Base-by-base conservation (phyloP, 495 filamentous ascomycete species). In the Penicillium mononematosum region DNA sequence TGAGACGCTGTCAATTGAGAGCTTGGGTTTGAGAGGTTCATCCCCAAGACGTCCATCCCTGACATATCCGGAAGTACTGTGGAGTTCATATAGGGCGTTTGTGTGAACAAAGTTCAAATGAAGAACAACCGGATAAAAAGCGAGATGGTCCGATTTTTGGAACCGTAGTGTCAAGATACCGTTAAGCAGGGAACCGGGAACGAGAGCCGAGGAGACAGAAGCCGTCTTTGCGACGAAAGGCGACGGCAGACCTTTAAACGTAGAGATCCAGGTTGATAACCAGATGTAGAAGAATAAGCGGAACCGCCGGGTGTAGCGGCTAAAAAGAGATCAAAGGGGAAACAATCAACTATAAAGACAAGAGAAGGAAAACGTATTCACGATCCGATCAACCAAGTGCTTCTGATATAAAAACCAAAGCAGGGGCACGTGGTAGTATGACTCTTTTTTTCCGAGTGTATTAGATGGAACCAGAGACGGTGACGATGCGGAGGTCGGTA, bases 11-110 rank as follows among this genome's bases (percentile, higher is more conserved):
- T 73, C 54, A 65, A 63, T 55, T 65, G 67, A 56, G 65, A 59
- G 58, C 69, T 59, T 55, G 70, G 70, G 74, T 77, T 76, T 67
- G 75, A 71, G 57, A 68, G 50, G 48, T 68, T 76, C 70, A 75
- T 69, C 73, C 75, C 74, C 70, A 78, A 73, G 70, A 74, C 72
- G 74, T 77, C 75, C 71, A 77, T 75, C 65, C 71, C 71, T 70
- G 74, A 69, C 76, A 78, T 77, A 73, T 79, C 72, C 72, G 65
- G 53, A 59, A 55, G 52, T 55, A 53, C 54, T 49, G 61, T 55
- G 31, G 61, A 55, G 57, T 67, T 69, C 68, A 68, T 69, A 52
- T 58, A 45, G 49, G 54, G 47, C 50, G 38, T 45, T 44, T 16
- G 29, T 31, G 42, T 19, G 24, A 45, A 36, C 25, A 45, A 55